Evolutionary conservation across 192 early-diverging fungal species (phyloP).

Genomic region (Borealophlyctis nickersoniae): DNA sequence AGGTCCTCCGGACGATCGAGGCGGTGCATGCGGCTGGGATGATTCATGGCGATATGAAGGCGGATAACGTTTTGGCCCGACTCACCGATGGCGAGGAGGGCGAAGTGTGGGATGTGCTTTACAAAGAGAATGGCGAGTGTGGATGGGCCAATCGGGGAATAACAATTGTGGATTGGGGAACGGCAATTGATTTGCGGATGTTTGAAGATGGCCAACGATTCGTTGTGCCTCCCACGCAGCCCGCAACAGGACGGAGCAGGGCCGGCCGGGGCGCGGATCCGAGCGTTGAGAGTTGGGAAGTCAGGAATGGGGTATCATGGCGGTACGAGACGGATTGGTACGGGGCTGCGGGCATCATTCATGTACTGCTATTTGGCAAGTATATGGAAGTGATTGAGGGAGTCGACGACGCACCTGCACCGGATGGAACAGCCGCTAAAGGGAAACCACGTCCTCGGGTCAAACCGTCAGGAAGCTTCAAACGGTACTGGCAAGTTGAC

Average conservation of each 20-base stretch:
- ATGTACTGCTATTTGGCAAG: slow-evolving; percentile 50
- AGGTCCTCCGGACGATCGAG: slow-evolving; percentile 42
- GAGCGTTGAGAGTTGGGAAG: slow-evolving; percentile 49
- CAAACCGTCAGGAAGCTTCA: slow-evolving; percentile 20
- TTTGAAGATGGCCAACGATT: slow-evolving; percentile 34
- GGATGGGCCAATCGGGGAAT: slow-evolving; percentile 58
- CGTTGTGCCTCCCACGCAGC: background rate
- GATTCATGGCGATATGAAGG: slow-evolving; percentile 48
- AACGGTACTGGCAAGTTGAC: slow-evolving; percentile 39
- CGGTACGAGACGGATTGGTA: slow-evolving; percentile 57
- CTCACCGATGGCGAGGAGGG: slow-evolving; percentile 7
- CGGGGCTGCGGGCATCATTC: slow-evolving; percentile 42
- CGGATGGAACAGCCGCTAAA: background rate
- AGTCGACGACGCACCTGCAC: slow-evolving; percentile 14
- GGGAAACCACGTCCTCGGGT: slow-evolving; percentile 7
- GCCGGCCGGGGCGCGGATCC: slow-evolving; percentile 8
- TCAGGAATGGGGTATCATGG: slow-evolving; percentile 34
- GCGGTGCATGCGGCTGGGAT: slow-evolving; percentile 43
- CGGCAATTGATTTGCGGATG: slow-evolving; percentile 35
- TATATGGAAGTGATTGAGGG: slow-evolving; percentile 42
- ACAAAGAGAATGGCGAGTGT: slow-evolving; percentile 29
- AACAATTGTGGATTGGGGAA: slow-evolving; percentile 36
- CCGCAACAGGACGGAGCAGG: background rate
- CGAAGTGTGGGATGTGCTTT: slow-evolving; percentile 35
- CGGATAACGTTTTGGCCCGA: slow-evolving; percentile 48